Evolutionary conservation across 257 asterid species (phyloP), one percentile per base, ranked within the genome.

Genomic region (Pogostemon cablin): DNA sequence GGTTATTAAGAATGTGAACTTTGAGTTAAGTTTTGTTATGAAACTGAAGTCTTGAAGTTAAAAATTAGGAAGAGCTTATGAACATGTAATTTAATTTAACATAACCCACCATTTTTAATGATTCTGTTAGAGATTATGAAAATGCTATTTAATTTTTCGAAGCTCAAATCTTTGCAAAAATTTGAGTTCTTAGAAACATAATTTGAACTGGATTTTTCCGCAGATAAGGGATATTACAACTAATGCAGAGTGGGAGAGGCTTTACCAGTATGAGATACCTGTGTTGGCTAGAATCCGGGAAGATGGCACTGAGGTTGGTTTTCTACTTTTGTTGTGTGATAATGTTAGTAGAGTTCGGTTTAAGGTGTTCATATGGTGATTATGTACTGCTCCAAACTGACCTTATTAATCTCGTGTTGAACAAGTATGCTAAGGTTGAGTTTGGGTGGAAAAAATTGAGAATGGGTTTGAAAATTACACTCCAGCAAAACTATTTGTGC

Each of bases 211-310:
- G 65, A 50, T 9, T 71, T 73, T 62, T 9, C 35, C 10, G 76
- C 72, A 89, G 95, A 65, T 93, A 63, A 85, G 97, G 78, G 97
- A 93, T 75, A 91, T 93, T 55, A 88, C 93, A 9, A 89, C 78
- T 44, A 84, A 90, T 80, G 82, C 96, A 4, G 87, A 87, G 55
- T 93, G 97, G 98, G 96, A 93, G 84, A 89, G 66, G 81, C 96
- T 89, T 73, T 93, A 85, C 81, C 97, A 93, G 77, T 91, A 91
- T 68, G 99, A 93, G 86, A 93, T 93, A 77, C 97, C 97, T 6
- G 96, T 93, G 74, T 75, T 93, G 83, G 95, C 95, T 43, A 81
- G 85, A 79, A 68, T 93, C 54, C 81, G 78, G 32, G 80, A 86
- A 64, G 97, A 93, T 77, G 97, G 97, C 71, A 78, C 84, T 1